These are phyloP conservation scores for Fusarium drepaniforme DNA, from an alignment of 2,329 filamentous ascomycete genomes.

Conservation along the genomic window DNA sequence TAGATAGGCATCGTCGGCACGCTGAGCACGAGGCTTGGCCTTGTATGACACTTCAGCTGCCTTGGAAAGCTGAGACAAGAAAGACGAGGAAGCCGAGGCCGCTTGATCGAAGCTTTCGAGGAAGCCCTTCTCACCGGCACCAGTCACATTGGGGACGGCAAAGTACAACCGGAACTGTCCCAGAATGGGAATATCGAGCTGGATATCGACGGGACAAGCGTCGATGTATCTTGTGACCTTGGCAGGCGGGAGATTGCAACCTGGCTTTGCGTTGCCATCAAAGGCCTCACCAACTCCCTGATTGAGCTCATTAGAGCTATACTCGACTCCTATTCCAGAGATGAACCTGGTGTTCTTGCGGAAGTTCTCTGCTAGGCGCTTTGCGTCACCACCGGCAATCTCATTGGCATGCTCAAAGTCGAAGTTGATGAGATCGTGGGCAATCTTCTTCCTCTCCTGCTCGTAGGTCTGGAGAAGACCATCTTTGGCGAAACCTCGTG, in stretches of 20 bases:
- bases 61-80: constrained; percentile 68
- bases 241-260: constrained; percentile 71
- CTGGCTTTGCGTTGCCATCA: constrained; percentile 61
- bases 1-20: constrained; percentile 72
- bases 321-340: constrained; percentile 75
- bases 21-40: constrained; percentile 65
- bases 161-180: constrained; percentile 82
- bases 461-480: constrained; percentile 68
- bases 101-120: constrained; percentile 68
- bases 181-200: constrained; percentile 80
- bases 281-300: constrained; percentile 45
- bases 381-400: constrained; percentile 71
- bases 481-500: constrained; percentile 65
- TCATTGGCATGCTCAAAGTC: constrained; percentile 68
- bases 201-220: constrained; percentile 80
- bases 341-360: constrained; percentile 78
- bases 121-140: constrained; percentile 60
- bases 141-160: constrained; percentile 70
- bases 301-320: constrained; percentile 63
- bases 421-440: constrained; percentile 68
- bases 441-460: constrained; percentile 70
- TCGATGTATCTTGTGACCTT: constrained; percentile 80
- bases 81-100: constrained; percentile 61
- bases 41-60: constrained; percentile 71
- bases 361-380: constrained; percentile 74